These are phyloP conservation scores for Panicum miliaceum DNA, from an alignment of 176 grass and related monocot species.

Conservation along the genomic window DNA sequence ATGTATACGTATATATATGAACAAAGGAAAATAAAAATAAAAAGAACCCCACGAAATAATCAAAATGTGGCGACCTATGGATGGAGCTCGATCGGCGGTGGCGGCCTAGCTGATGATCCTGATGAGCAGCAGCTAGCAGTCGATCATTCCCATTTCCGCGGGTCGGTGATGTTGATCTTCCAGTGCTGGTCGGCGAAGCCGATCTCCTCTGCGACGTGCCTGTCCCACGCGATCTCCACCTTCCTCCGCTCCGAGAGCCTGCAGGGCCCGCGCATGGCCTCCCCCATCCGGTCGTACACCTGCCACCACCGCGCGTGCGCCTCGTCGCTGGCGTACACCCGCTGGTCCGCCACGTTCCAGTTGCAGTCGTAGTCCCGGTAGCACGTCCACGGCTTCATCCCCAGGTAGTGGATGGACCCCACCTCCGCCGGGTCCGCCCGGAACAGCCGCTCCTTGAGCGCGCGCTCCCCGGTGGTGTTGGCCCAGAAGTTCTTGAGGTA, in stretches of 20 bases:
- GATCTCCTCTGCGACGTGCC: constrained; percentile 60
- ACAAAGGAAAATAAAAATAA: background rate
- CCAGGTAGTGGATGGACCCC: constrained; percentile 84
- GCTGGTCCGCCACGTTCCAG: constrained; percentile 72
- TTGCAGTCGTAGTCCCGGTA: constrained; percentile 97
- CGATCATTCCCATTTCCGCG: constrained; percentile 58
- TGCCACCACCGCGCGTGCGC: constrained; percentile 82
- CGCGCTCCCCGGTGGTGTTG: constrained; percentile 65
- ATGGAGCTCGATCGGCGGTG: no score
- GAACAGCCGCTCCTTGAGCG: constrained; percentile 79
- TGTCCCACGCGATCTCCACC: constrained; percentile 61
- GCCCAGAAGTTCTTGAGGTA: constrained; percentile 96
- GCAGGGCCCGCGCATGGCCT: constrained; percentile 60
- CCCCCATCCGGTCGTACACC: constrained; percentile 78
- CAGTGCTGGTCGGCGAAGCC: constrained; percentile 69
- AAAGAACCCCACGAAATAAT: background rate
- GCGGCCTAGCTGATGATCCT: no score
- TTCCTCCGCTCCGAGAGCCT: constrained; percentile 61
- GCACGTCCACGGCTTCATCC: constrained; percentile 90
- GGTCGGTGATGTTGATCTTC: constrained; percentile 79
- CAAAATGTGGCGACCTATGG: background rate
- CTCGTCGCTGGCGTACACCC: constrained; percentile 78
- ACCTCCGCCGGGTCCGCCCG: constrained; percentile 64
- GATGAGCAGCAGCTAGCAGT: background rate
- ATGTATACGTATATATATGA: background rate